A percentile compares a stretch with the other conserved stretches of the same genome.
Conservation (phyloP, 805 yeast species). For the Saturnispora sanitii region DNA sequence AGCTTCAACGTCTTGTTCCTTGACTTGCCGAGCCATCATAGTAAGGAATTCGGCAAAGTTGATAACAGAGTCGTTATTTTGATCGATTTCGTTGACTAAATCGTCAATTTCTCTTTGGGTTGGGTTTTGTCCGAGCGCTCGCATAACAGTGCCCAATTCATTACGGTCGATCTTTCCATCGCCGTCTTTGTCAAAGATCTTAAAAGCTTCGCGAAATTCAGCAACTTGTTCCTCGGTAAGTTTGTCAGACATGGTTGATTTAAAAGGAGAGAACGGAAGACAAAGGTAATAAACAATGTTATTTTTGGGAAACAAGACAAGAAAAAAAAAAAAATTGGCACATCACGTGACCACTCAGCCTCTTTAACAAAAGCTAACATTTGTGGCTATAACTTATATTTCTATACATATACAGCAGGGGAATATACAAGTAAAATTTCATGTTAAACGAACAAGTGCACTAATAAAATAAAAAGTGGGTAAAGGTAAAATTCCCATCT, state of each 20-base stretch:
- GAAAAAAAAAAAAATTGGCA: neutral
- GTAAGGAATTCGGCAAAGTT: conserved; percentile 78
- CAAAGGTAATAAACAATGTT: neutral
- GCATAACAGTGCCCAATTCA: conserved; percentile 96
- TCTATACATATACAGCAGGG: no score
- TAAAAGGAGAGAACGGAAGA: neutral
- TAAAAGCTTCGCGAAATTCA: conserved; percentile 96
- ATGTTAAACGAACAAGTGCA: no score
- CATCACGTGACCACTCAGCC: no score
- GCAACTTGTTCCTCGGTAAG: conserved; percentile 93
- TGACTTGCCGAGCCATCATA: conserved; percentile 86
- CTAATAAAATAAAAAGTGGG: no score
- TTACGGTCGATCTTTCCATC: conserved; percentile 95
- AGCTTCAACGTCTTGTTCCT: conserved; percentile 94
- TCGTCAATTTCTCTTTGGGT: conserved; percentile 93
- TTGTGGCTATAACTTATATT: no score
- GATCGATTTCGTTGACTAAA: conserved; percentile 94
- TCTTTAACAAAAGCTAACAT: no score
- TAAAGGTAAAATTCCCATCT: no score
- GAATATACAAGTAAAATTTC: no score
- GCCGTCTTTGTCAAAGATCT: conserved; percentile 91
- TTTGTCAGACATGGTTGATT: conserved; percentile 52
- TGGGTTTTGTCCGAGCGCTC: conserved; percentile 97
- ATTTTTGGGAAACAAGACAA: neutral
- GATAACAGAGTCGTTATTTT: conserved; percentile 84